Evolutionary conservation across 2,329 filamentous ascomycete species (phyloP).

Genomic region (Bipolaris gigantea): DNA sequence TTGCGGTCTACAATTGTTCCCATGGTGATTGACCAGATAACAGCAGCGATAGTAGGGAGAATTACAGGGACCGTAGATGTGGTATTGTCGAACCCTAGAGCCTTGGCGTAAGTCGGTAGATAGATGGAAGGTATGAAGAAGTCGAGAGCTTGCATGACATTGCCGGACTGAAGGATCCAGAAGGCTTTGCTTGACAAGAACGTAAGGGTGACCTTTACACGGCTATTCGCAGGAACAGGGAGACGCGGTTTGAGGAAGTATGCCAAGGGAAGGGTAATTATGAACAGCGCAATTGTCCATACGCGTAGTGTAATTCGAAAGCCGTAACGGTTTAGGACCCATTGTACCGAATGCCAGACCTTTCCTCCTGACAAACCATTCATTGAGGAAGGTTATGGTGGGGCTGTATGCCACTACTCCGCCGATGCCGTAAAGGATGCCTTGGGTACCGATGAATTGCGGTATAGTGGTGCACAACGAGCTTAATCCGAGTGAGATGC

Average conservation of each 20-base stretch:
- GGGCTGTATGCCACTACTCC: slow-evolving; percentile 60
- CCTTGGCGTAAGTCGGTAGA: slow-evolving; percentile 41
- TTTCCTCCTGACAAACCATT: slow-evolving; percentile 63
- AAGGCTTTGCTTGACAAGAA: slow-evolving; percentile 39
- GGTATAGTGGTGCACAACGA: slow-evolving; percentile 57
- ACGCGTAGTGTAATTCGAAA: slow-evolving; percentile 48
- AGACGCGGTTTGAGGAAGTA: slow-evolving; percentile 40
- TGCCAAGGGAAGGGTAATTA: slow-evolving; percentile 38
- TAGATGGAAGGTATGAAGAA: slow-evolving; percentile 48
- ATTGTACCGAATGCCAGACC: slow-evolving; percentile 62
- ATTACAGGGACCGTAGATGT: slow-evolving; percentile 40
- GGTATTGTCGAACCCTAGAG: slow-evolving; percentile 26
- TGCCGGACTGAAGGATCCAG: slow-evolving; percentile 38
- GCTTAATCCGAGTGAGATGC: slow-evolving; percentile 40
- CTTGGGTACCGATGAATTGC: slow-evolving; percentile 63
- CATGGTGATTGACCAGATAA: slow-evolving; percentile 43
- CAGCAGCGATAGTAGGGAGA: slow-evolving; percentile 41
- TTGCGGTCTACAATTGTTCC: slow-evolving; percentile 48
- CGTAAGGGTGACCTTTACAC: slow-evolving; percentile 29
- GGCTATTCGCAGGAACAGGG: slow-evolving; percentile 21
- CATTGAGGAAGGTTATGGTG: slow-evolving; percentile 61
- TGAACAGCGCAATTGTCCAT: slow-evolving; percentile 40
- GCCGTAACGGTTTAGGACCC: slow-evolving; percentile 44
- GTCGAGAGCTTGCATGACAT: slow-evolving; percentile 44
- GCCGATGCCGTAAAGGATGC: slow-evolving; percentile 62